Evolutionary conservation across 345 rosid species (phyloP).

Genomic region (Zanthoxylum bungeanum): DNA sequence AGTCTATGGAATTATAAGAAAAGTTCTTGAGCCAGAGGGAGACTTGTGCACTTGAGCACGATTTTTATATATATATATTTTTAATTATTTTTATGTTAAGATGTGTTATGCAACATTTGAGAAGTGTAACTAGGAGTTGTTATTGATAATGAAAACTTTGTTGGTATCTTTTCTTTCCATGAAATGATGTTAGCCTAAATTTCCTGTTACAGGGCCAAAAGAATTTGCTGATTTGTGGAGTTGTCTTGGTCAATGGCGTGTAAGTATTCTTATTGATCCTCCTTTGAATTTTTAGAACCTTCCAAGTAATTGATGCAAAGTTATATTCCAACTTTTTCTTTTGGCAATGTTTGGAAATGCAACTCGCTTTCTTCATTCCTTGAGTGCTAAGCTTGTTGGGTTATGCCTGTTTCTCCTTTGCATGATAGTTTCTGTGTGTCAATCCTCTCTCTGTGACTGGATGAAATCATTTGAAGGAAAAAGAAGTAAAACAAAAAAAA

Average conservation of each 20-base stretch:
- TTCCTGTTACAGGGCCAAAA: slow-evolving; percentile 38
- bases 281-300: neutral
- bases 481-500: neutral
- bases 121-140: too few species aligned
- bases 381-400: neutral
- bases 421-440: neutral
- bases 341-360: neutral
- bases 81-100: too few species aligned
- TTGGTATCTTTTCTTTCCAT: neutral
- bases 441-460: neutral
- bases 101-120: too few species aligned
- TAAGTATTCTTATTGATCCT: slow-evolving; percentile 24
- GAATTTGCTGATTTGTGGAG: slow-evolving; percentile 69
- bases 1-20: too few species aligned
- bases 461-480: neutral
- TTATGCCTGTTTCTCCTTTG: neutral
- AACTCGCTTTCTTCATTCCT: neutral
- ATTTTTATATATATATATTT: too few species aligned
- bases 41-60: too few species aligned
- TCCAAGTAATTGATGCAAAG: neutral
- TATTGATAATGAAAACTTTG: too few species aligned
- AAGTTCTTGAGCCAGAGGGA: too few species aligned
- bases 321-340: neutral
- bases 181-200: neutral
- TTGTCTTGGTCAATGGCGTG: slow-evolving; percentile 70